A percentile compares a stretch with the other conserved stretches of the same genome.
Evolutionary conservation across 768 basidiomycete genomes (phyloP).

Genomic region (Hortiboletus flavorubellus): DNA sequence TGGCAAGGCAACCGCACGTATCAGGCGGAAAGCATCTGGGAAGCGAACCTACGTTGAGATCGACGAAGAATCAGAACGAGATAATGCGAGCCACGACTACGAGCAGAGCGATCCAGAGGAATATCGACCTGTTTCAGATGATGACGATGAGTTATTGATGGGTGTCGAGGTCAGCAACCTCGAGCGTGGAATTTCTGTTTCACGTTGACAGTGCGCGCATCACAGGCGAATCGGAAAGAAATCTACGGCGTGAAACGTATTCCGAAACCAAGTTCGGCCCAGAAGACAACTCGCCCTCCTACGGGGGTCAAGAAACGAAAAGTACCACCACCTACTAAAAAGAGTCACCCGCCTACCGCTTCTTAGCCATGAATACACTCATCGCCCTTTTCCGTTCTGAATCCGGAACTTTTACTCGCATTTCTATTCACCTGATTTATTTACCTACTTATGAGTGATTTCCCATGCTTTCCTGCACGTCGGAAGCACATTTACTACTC

Average conservation of each 20-base stretch:
- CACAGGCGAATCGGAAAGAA: slow-evolving; percentile 42
- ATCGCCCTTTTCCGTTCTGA: background rate
- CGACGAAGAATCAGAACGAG: slow-evolving; percentile 23
- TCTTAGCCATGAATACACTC: slow-evolving; percentile 7
- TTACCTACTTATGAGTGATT: slow-evolving; percentile 7
- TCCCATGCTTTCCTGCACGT: slow-evolving; percentile 1
- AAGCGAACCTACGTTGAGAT: slow-evolving; percentile 33
- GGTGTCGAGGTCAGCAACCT: slow-evolving; percentile 47
- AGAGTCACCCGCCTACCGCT: slow-evolving; percentile 4
- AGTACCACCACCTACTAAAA: slow-evolving; percentile 7
- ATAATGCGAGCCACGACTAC: slow-evolving; percentile 12
- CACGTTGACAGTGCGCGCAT: background rate
- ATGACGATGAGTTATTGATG: slow-evolving; percentile 65
- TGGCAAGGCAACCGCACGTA: slow-evolving; percentile 9
- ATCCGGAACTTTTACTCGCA: background rate
- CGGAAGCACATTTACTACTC: slow-evolving; percentile 8
- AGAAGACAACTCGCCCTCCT: slow-evolving; percentile 6
- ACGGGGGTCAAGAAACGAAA: slow-evolving; percentile 23
- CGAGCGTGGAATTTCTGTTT: background rate
- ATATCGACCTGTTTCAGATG: slow-evolving; percentile 33
- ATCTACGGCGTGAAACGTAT: slow-evolving; percentile 31
- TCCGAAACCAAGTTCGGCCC: slow-evolving; percentile 1
- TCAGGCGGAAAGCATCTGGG: slow-evolving; percentile 16
- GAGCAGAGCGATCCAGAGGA: slow-evolving; percentile 12
- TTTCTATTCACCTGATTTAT: slow-evolving; percentile 10